phyloP scores from a whole-genome alignment of 306 rosid genomes.

The Medicago arabica region DNA sequence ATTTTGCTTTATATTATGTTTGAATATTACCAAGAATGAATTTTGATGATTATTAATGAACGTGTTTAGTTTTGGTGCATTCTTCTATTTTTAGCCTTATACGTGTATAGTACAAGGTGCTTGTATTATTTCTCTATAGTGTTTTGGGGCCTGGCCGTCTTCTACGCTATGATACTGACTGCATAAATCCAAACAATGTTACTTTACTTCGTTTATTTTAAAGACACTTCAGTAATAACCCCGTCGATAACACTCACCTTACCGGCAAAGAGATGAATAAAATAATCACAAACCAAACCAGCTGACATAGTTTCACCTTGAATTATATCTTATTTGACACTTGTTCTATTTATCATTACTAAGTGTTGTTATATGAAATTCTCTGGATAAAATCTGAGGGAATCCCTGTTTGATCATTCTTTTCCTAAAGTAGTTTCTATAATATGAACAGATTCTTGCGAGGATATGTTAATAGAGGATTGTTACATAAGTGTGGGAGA shows the following conservation, averaged over 20 bases:
- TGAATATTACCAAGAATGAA: too few species aligned
- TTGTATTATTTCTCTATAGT: too few species aligned
- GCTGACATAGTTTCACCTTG: neutral
- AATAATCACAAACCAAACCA: neutral
- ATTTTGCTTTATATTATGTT: too few species aligned
- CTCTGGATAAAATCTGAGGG: constrained; percentile 15
- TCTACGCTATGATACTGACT: too few species aligned
- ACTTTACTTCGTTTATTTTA: neutral
- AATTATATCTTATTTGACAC: neutral
- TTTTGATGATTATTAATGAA: too few species aligned
- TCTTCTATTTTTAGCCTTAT: too few species aligned
- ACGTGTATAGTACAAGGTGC: too few species aligned
- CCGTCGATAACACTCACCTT: neutral
- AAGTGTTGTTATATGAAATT: neutral
- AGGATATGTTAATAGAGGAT: constrained; percentile 92
- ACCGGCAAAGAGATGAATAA: neutral
- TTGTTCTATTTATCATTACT: neutral
- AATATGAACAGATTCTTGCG: constrained; percentile 77
- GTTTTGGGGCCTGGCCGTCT: too few species aligned
- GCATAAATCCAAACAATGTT: neutral
- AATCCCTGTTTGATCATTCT: constrained; percentile 1
- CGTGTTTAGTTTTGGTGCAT: too few species aligned
- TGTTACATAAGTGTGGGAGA: constrained; percentile 96
- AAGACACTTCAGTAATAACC: neutral
- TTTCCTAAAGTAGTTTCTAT: constrained; percentile 31